These are phyloP conservation scores for Diplodia corticola DNA, from an alignment of 2,329 filamentous ascomycete species.

Conservation along the genomic window DNA sequence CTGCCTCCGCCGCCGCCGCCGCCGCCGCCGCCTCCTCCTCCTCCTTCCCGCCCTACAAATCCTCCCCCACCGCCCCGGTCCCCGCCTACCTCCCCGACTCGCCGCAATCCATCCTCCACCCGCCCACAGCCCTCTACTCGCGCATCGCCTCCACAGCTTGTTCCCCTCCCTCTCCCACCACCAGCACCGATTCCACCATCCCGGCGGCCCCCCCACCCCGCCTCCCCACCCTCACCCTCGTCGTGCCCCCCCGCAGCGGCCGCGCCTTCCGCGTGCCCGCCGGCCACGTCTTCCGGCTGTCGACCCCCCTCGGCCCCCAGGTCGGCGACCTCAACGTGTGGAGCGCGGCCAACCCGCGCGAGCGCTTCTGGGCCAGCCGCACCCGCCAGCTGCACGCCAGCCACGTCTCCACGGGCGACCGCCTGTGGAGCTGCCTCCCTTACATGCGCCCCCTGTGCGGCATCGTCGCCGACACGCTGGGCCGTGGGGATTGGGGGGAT, in stretches of 20 bases:
- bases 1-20: too few species aligned
- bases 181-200: slow-evolving; percentile 3
- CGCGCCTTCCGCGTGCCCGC: slow-evolving; percentile 70
- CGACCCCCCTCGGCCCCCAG: slow-evolving; percentile 75
- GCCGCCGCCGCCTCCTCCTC: too few species aligned
- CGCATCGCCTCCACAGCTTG: slow-evolving; percentile 27
- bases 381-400: slow-evolving; percentile 77
- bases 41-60: neutral
- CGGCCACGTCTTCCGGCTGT: slow-evolving; percentile 69
- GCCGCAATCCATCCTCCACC: slow-evolving; percentile 33
- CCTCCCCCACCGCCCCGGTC: slow-evolving; percentile 25
- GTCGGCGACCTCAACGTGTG: slow-evolving; percentile 84
- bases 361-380: slow-evolving; percentile 78
- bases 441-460: slow-evolving; percentile 75
- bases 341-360: slow-evolving; percentile 73
- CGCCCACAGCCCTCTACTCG: slow-evolving; percentile 35
- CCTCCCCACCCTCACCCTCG: too few species aligned
- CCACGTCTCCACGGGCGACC: slow-evolving; percentile 70
- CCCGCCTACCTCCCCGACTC: slow-evolving; percentile 42
- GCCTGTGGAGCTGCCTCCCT: slow-evolving; percentile 76
- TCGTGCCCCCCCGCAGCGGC: slow-evolving; percentile 71
- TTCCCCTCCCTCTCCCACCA: neutral
- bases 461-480: slow-evolving; percentile 65
- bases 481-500: slow-evolving; percentile 51
- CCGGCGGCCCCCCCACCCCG: slow-evolving; percentile 29